Conservation (phyloP, 1,284 basidiomycete species). For the Rhizoctonia solani region DNA sequence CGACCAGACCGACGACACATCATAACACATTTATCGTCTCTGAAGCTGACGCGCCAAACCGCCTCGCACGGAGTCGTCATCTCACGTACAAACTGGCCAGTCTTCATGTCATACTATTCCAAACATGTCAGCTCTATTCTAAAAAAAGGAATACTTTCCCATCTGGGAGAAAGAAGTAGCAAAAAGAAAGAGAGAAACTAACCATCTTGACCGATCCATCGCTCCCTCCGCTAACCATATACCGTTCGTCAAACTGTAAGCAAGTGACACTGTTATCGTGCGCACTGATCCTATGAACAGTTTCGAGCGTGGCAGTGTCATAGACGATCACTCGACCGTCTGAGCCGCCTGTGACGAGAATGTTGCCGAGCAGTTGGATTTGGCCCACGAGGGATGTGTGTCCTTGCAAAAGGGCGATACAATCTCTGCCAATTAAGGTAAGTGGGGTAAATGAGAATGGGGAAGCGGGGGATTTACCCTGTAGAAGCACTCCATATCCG, state of each 20-base stretch:
- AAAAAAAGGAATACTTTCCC: background rate
- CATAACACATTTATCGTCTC: constrained; percentile 78
- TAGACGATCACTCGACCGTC: constrained; percentile 95
- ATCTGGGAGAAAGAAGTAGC: background rate
- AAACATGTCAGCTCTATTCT: background rate
- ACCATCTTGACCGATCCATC: constrained; percentile 85
- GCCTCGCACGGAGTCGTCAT: constrained; percentile 75
- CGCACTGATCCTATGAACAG: constrained; percentile 55
- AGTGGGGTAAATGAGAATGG: background rate
- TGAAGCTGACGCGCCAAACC: constrained; percentile 87
- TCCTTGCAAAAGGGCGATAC: constrained; percentile 85
- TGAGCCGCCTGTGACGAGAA: constrained; percentile 89
- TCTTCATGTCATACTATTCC: constrained; percentile 71
- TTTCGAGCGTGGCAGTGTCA: constrained; percentile 62
- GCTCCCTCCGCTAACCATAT: constrained; percentile 82
- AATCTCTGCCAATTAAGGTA: constrained; percentile 56
- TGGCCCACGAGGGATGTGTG: constrained; percentile 96
- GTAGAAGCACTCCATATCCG: constrained; percentile 83
- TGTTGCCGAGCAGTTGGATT: constrained; percentile 75
- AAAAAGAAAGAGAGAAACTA: background rate
- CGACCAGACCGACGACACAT: constrained; percentile 82
- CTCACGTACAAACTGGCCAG: constrained; percentile 74
- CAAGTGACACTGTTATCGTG: constrained; percentile 93
- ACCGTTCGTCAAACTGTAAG: constrained; percentile 84
- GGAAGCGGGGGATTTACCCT: constrained; percentile 59